Evolutionary conservation across 1,284 basidiomycete species (phyloP), one percentile per base, ranked within the genome.

Genomic region (Porogramme epimiltina): DNA sequence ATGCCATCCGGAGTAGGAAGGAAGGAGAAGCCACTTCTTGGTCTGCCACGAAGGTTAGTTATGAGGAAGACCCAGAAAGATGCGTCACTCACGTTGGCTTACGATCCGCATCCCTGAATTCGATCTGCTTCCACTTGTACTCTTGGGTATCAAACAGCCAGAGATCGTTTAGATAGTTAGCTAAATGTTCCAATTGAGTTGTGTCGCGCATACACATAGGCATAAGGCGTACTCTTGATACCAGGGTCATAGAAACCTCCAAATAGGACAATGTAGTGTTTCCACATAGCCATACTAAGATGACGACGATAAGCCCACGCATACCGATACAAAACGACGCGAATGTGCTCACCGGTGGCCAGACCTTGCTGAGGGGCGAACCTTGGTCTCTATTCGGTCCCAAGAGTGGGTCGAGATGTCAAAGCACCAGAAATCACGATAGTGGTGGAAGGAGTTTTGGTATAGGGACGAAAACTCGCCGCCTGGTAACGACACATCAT

Each of bases 391-490:
- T 51, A 96, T 91, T 18, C 91, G 77, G 55, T 97, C 92, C 95
- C 95, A 98, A 0, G 80, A 72, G 63, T 93, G 89, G 0, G 82
- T 84, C 2, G 75, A 57, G 28, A 92, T 81, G 59, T 91, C 87
- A 60, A 93, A 92, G 42, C 79, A 79, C 89, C 89, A 91, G 63
- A 95, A 85, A 62, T 95, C 92, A 38, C 91, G 83, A 65, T 95
- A 97, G 65, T 96, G 93, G 60, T 95, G 91, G 69, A 96, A 96
- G 0, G 85, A 85, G 25, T 87, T 94, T 68, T 96, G 93, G 55
- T 91, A 82, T 4, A 92, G 71, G 0, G 89, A 91, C 0, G 93
- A 93, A 61, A 91, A 94, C 68, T 94, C 91, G 11, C 92, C 91
- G 20, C 89, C 87, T 87, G 47, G 28, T 37, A 39, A n/a, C n/a